These are phyloP conservation scores for Fusarium napiforme DNA, from an alignment of 2,329 filamentous ascomycete genomes.

Conservation along the genomic window DNA sequence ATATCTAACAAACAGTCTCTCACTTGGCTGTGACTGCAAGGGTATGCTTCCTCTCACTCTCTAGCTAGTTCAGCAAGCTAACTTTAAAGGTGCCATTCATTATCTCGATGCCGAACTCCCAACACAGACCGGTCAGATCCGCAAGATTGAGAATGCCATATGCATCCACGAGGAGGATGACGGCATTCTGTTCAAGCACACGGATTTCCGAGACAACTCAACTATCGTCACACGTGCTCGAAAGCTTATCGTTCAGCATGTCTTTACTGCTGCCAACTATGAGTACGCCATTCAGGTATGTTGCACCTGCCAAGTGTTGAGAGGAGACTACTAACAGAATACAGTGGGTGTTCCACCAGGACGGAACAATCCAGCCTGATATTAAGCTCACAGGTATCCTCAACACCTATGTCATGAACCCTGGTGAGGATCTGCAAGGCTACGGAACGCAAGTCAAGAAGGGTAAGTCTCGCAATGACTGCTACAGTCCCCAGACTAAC, in stretches of 20 bases:
- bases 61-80: background rate
- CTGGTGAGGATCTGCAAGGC: conserved; percentile 53
- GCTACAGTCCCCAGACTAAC: background rate
- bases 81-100: conserved; percentile 66
- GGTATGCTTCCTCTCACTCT: conserved; percentile 58
- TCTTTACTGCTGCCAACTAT: conserved; percentile 96
- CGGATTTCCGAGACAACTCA: conserved; percentile 90
- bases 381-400: conserved; percentile 92
- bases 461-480: background rate
- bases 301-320: rapidly evolving
- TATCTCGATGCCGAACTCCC: conserved; percentile 91
- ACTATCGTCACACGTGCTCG: conserved; percentile 86
- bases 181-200: conserved; percentile 94
- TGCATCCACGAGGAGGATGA: conserved; percentile 95
- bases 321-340: background rate
- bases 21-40: conserved; percentile 86
- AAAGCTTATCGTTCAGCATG: conserved; percentile 87
- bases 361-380: conserved; percentile 91
- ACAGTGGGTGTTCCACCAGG: conserved; percentile 84
- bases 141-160: conserved; percentile 90
- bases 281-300: conserved; percentile 69
- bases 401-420: conserved; percentile 86
- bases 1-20: conserved; percentile 83
- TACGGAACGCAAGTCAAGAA: background rate
- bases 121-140: conserved; percentile 76